phyloP scores from a whole-genome alignment of 331 rosid genomes.

The Stylosanthes scabra region DNA sequence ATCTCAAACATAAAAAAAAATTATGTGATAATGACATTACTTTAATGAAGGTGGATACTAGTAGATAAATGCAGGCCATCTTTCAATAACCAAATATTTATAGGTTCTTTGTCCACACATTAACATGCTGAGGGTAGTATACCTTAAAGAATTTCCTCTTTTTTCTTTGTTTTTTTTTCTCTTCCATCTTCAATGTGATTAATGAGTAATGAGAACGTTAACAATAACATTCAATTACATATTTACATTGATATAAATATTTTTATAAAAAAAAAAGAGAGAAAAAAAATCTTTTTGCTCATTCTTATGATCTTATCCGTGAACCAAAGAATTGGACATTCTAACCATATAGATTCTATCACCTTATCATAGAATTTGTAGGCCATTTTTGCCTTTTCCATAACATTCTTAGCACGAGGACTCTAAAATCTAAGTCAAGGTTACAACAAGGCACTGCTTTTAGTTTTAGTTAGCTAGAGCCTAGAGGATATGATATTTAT shows the following conservation, averaged over 20 bases:
- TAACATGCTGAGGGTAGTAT: not conserved
- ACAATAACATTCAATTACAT: not conserved
- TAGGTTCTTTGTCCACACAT: constrained; percentile 18
- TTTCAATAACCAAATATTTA: constrained; percentile 14
- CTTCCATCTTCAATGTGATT: not conserved
- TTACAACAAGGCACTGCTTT: not conserved
- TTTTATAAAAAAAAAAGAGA: too few relatives aligned
- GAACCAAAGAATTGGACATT: constrained; percentile 54
- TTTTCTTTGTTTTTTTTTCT: too few relatives aligned
- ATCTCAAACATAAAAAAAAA: not conserved
- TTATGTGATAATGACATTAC: too few relatives aligned
- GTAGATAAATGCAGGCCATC: constrained; percentile 18
- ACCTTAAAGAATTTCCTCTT: not conserved
- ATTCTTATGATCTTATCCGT: constrained; percentile 6
- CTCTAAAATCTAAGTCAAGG: not conserved
- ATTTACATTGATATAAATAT: not conserved
- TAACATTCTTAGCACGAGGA: not conserved
- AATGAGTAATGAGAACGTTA: not conserved
- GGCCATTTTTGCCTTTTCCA: constrained; percentile 28
- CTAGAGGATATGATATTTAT: constrained; percentile 16
- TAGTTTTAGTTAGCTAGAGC: not conserved
- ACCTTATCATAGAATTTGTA: constrained; percentile 15
- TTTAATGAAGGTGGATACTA: not conserved
- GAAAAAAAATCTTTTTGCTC: not conserved
- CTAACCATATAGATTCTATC: constrained; percentile 41